These are phyloP conservation scores for Penicillium goetzii DNA, from an alignment of 495 filamentous ascomycete species.

Conservation along the genomic window DNA sequence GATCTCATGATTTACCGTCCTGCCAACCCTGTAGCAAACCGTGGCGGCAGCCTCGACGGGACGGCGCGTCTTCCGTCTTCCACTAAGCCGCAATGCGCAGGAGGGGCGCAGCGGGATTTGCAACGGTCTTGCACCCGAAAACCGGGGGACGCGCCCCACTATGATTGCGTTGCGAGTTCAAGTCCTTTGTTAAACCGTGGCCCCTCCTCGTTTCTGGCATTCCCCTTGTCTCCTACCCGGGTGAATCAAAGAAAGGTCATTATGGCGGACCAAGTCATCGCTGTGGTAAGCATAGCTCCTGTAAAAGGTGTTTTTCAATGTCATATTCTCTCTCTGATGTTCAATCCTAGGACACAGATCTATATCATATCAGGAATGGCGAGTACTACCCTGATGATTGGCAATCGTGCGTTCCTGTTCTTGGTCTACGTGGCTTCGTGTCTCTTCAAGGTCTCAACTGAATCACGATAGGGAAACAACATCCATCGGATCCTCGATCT, in stretches of 20 bases:
- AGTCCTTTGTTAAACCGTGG: not conserved
- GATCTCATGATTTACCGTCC: not conserved
- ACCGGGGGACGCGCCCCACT: not conserved
- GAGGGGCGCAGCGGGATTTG: not conserved
- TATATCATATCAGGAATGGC: not conserved
- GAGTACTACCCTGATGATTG: slow-evolving; percentile 9
- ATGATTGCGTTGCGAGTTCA: not conserved
- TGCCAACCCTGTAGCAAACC: not conserved
- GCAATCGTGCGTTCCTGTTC: slow-evolving; percentile 3
- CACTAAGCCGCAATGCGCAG: not conserved
- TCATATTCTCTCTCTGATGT: not conserved
- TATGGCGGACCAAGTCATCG: not conserved
- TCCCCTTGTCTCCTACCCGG: not conserved
- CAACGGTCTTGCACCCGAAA: not conserved
- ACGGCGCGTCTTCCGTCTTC: slow-evolving; percentile 1
- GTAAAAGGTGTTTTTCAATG: not conserved
- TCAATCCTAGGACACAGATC: slow-evolving; percentile 1
- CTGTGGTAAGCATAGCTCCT: not conserved
- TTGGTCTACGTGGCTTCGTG: not conserved
- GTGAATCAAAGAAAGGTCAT: not conserved
- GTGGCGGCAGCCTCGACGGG: not conserved
- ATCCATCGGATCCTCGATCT: slow-evolving; percentile 5
- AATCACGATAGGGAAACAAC: slow-evolving; percentile 2
- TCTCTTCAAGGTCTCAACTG: not conserved
- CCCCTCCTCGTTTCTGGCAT: not conserved